Evolutionary conservation across 768 basidiomycete species (phyloP), one percentile per base, ranked within the genome.

Genomic region (Auricularia heimuer): DNA sequence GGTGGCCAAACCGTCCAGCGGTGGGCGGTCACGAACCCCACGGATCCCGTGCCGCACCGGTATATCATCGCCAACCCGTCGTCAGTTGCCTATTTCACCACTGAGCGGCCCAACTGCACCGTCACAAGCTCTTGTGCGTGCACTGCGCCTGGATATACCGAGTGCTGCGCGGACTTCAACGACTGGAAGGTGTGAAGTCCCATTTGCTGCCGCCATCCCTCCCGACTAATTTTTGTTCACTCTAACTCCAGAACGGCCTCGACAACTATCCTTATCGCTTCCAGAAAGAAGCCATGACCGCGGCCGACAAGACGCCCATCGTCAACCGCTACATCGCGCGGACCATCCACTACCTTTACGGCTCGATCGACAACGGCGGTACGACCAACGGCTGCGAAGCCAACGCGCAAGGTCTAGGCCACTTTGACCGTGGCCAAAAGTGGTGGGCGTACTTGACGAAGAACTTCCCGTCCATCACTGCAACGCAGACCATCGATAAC

Each of bases 51-150:
- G 18, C 56, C 56, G 24, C 24, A 60, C 8, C 56, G 56, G 16
- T 60, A 60, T 24, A 60, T 60, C 33, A 60, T 60, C 56, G 56
- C 56, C 24, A 60, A 60, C 56, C 56, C 56, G 33, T 29, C 24
- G 16, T 60, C 56, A 21, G 56, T 60, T 34, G 56, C 56, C 8
- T 60, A 60, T 29, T 60, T 60, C 56, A 60, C 56, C 8, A 4
- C 24, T 24, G 56, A 60, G 34, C 56, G 56, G 14, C 56, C 56
- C 16, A 60, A 60, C 56, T 60, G 56, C 56, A 60, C 14, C 33
- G 34, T 35, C 56, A 60, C 56, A 29, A 6, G 7, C 24, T n/a
- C 24, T 10, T 60, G 56, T 3, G 2, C 56, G 14, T 60, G 56
- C 24, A 12, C 33, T 18, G 56, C 56, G 56, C 56, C 56, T 33